Evolutionary conservation across 2,329 filamentous ascomycete species (phyloP), one percentile per base, ranked within the genome.

Genomic region (Coleophoma eucalyptorum): DNA sequence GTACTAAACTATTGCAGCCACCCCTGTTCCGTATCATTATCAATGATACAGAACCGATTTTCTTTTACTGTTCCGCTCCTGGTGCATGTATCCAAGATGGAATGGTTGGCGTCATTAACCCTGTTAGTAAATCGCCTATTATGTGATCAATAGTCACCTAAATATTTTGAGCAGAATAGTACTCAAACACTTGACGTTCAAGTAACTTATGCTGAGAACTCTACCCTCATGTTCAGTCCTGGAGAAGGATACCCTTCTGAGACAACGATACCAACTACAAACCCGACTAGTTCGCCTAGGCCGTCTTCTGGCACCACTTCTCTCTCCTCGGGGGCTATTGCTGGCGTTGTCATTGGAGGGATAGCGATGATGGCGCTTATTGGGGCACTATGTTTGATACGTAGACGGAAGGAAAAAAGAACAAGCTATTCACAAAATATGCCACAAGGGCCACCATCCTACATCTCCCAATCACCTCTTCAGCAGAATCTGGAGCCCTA

Each of bases 21-120:
- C 76, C 75, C 18, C 67, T 61, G 35, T 79, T 65, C 51, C 59
- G 63, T 40, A 58, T 78, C 20, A 57, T 55, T 18, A 70, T 89
- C 50, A 86, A 87, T 58, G 72, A 83, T 55, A 84, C 82, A 0
- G 66, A 78, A 19, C 84, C 86, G 0, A 77, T 84, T 15, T 88
- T 85, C 64, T 87, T 80, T 66, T 90, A 89, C 65, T 90, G 85
- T 55, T 80, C 83, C 0, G 86, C 86, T 0, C 76, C 81, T 0
- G 77, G 73, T 1, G 88, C 85, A 2, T 93, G 89, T 61, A 73
- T 75, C 3, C 33, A 35, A 15, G 77, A 85, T 41, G 76, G 80
- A 19, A 93, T 93, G 88, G 78, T 93, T 15, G 88, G 87, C 3
- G 86, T 81, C 1, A 85, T 93, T 58, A 93, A 92, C 61, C 79